These are phyloP conservation scores for Gossypium trilobum DNA, from an alignment of 441 rosid species.

Conservation along the genomic window DNA sequence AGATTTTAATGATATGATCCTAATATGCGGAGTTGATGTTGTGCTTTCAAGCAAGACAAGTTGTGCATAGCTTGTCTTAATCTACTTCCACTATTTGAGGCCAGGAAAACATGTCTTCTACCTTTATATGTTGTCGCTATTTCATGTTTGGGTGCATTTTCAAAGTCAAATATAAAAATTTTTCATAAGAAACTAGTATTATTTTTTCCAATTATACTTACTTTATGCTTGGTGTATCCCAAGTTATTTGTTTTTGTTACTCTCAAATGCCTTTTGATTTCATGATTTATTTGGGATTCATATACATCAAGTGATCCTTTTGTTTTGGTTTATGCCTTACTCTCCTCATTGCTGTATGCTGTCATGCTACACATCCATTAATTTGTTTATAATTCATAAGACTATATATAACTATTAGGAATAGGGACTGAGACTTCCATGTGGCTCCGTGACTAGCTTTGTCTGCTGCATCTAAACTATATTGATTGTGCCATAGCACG, in stretches of 20 bases:
- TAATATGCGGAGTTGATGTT: neutral
- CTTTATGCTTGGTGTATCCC: neutral
- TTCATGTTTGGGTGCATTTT: neutral
- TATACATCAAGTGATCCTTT: neutral
- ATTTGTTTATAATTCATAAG: constrained; percentile 1
- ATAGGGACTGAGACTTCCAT: neutral
- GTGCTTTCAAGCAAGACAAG: neutral
- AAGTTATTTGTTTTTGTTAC: neutral
- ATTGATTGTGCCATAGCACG: neutral
- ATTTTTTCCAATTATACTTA: neutral
- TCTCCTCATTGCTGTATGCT: neutral
- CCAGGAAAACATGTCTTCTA: neutral
- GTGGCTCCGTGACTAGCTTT: neutral
- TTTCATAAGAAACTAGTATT: neutral
- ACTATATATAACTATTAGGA: neutral
- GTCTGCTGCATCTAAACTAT: neutral
- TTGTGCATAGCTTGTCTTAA: neutral
- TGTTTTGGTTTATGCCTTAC: neutral
- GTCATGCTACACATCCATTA: neutral
- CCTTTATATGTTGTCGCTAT: neutral
- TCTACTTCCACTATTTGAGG: neutral
- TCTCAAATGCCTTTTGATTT: neutral
- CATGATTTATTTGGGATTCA: neutral
- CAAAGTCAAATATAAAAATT: neutral
- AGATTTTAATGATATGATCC: neutral